Percentiles rank a stretch among this genome's conserved stretches.
Evolutionary conservation across 371 early-diverging fungal species (phyloP).

Genomic region (Encephalitozoon hellem): DNA sequence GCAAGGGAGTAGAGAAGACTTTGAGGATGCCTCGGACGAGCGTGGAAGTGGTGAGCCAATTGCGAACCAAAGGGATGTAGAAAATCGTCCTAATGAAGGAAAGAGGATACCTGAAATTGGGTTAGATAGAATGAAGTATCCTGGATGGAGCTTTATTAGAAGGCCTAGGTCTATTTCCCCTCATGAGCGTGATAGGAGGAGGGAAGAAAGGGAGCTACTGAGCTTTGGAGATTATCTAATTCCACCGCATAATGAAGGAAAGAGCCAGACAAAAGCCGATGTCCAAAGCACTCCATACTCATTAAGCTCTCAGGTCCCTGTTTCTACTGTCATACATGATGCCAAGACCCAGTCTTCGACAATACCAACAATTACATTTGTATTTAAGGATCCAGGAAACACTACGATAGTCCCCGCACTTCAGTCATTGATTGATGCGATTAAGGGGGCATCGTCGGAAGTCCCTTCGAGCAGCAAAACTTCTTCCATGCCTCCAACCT

Average conservation of each 20-base stretch:
- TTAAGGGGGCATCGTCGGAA: background rate
- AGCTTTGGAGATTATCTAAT: slow-evolving; percentile 1
- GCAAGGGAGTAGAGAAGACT: background rate
- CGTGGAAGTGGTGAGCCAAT: background rate
- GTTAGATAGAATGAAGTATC: background rate
- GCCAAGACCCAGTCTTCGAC: background rate
- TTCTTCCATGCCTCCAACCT: background rate
- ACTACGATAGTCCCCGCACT: background rate
- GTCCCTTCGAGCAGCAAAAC: background rate
- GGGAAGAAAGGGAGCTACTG: background rate
- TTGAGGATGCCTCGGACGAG: background rate
- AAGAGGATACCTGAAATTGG: background rate
- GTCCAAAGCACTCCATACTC: background rate
- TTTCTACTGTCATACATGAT: background rate
- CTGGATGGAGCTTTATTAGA: background rate
- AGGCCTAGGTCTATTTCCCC: background rate
- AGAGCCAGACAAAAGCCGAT: background rate
- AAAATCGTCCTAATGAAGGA: too few relatives aligned
- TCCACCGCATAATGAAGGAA: background rate
- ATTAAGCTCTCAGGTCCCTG: background rate
- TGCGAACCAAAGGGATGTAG: background rate
- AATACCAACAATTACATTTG: background rate
- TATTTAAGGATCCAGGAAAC: background rate
- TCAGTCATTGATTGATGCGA: background rate
- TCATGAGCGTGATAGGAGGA: background rate